Evolutionary conservation across 257 asterid species (phyloP), one percentile per base, ranked within the genome.

Genomic region (Ajuga chamaepitys): DNA sequence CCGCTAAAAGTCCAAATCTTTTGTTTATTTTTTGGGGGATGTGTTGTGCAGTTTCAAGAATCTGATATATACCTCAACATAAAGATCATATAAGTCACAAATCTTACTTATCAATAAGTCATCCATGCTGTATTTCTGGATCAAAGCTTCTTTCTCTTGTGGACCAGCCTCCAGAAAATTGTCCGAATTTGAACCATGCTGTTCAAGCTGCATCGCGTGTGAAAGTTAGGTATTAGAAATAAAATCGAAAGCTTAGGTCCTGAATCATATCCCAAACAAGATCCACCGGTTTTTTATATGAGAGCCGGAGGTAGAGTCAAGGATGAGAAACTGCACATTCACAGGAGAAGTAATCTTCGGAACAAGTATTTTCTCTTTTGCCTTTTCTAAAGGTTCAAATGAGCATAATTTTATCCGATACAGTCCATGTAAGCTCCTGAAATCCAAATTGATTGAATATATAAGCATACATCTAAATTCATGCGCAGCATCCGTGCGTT

Each of bases 71-170:
- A 89, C 99, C 83, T 94, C 97, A 38, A 85, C 70, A 74, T 79
- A 88, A 71, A 88, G 85, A 78, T 94, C 96, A 75, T 90, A 85
- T 45, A 94, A 85, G 66, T 88, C 95, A 17, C 96, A 86, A 62
- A 90, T 86, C 77, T 86, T 88, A 70, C 83, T 89, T 75, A 86
- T 97, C 83, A 90, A 45, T 22, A 72, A 72, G 74, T 78, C 81
- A 59, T 90, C 97, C 79, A 90, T 75, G 83, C 81, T 72, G 76
- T 76, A 78, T 64, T 80, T 94, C 58, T 74, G 76, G 69, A 76
- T 87, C 70, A 80, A 64, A 65, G 85, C 82, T 78, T 80, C 94
- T 84, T 71, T 86, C 72, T 83, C 90, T 71, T 80, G 85, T n/a
- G 85, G 75, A 50, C 81, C 76, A 70, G 79, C 73, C 67, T 85